Evolutionary conservation across 495 filamentous ascomycete species (phyloP).

Genomic region (Penicillium herquei): DNA sequence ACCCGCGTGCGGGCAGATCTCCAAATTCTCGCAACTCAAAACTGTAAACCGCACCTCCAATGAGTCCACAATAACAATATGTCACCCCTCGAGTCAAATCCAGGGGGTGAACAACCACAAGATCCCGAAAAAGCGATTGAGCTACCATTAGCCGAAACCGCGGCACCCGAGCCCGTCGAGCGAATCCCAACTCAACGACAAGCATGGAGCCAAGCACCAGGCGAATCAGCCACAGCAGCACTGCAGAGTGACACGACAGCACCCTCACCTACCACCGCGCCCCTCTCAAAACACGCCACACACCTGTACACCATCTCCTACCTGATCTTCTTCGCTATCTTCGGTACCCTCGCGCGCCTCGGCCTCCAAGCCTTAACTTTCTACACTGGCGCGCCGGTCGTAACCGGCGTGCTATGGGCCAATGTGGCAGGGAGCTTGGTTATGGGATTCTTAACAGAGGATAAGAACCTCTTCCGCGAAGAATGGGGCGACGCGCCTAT

Average conservation of each 20-base stretch:
- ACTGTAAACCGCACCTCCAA: neutral
- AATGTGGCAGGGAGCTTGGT: constrained; percentile 82
- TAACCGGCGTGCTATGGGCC: constrained; percentile 79
- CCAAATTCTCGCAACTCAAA: neutral
- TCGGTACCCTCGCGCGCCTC: constrained; percentile 82
- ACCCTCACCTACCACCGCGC: constrained; percentile 4
- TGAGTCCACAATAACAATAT: neutral
- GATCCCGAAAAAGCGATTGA: constrained; percentile 7
- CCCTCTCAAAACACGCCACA: constrained; percentile 58
- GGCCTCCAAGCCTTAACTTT: constrained; percentile 78
- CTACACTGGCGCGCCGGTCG: constrained; percentile 74
- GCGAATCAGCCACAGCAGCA: constrained; percentile 4
- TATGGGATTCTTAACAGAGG: constrained; percentile 85
- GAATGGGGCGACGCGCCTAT: constrained; percentile 51
- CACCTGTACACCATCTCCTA: constrained; percentile 76
- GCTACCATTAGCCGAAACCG: constrained; percentile 13
- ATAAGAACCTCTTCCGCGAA: constrained; percentile 69
- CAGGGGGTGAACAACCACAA: neutral
- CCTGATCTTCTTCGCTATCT: constrained; percentile 81
- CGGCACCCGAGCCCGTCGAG: constrained; percentile 15
- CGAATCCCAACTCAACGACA: constrained; percentile 7
- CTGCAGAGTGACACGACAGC: neutral
- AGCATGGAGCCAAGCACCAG: constrained; percentile 11
- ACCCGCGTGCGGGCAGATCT: too few relatives aligned
- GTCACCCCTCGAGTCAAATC: neutral